A percentile compares a stretch with the other conserved stretches of the same genome.
Evolutionary conservation across 148 eudicot genomes (phyloP).

Genomic region (Vaccinium darrowii): DNA sequence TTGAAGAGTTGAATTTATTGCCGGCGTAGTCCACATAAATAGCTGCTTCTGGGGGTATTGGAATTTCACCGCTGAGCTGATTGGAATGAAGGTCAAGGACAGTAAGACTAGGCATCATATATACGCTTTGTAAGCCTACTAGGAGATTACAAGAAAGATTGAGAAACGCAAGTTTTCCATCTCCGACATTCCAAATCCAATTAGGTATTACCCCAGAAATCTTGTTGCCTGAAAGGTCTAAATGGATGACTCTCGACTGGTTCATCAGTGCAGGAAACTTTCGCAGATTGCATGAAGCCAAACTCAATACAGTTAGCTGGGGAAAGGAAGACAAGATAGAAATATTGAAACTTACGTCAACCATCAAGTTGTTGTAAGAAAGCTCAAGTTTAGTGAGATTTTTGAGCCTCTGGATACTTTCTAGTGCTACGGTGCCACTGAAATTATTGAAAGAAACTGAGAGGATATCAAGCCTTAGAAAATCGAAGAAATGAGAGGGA

Average conservation of each 20-base stretch:
- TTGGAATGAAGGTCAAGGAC: background rate
- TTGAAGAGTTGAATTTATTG: conserved; percentile 7
- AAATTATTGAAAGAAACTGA: conserved; percentile 35
- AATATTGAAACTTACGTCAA: background rate
- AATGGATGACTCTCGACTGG: conserved; percentile 23
- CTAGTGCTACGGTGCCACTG: conserved; percentile 29
- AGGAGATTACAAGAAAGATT: conserved; percentile 36
- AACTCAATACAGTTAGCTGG: conserved; percentile 14
- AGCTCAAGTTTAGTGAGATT: conserved; percentile 40
- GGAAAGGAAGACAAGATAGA: conserved; percentile 20
- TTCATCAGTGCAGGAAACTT: conserved; percentile 32
- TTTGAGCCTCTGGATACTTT: background rate
- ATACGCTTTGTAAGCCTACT: conserved; percentile 22
- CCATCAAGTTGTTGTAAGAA: conserved; percentile 29
- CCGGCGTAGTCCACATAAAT: conserved; percentile 28
- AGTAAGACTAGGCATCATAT: background rate
- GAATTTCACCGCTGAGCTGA: background rate
- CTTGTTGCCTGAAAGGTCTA: conserved; percentile 41
- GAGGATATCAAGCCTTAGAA: conserved; percentile 18
- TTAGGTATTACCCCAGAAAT: conserved; percentile 4
- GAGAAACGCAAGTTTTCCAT: background rate
- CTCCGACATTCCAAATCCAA: conserved; percentile 26
- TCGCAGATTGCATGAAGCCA: conserved; percentile 43
- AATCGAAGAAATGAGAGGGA: conserved; percentile 25
- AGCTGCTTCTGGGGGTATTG: background rate